Percentiles rank a stretch among this genome's conserved stretches.
Conservation (phyloP, 192 early-diverging fungal species). For the Rhizoclosmatium sp. region DNA sequence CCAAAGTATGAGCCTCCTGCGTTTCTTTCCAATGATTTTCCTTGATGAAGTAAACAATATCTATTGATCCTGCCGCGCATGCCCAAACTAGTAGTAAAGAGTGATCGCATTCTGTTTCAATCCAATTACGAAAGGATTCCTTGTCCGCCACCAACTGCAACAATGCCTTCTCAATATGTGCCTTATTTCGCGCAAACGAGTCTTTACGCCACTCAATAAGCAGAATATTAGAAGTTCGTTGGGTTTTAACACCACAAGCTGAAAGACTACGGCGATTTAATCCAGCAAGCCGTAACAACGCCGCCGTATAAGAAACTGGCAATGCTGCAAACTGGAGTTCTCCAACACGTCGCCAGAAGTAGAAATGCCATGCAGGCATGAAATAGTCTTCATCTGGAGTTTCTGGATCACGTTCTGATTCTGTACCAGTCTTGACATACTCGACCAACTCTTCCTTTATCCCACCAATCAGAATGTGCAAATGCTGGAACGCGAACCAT, state of each 20-base stretch:
- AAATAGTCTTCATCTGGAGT: not conserved
- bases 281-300: not conserved
- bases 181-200: not conserved
- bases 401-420: not conserved
- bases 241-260: not conserved
- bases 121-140: not conserved
- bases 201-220: not conserved
- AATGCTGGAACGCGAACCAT: conserved; percentile 5
- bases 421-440: not conserved
- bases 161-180: not conserved
- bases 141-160: not conserved
- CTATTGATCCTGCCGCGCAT: not conserved
- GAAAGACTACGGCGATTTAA: not conserved
- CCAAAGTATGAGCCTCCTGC: not conserved
- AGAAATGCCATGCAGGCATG: not conserved
- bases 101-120: not conserved
- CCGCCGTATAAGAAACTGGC: not conserved
- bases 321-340: not conserved
- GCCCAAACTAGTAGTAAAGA: conserved; percentile 12
- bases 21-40: not conserved
- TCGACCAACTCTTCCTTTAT: not conserved
- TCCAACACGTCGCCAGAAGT: not conserved
- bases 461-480: not conserved
- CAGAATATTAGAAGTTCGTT: not conserved
- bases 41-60: not conserved